Conservation (phyloP, 306 rosid genomes). For the Dryas drummondii region DNA sequence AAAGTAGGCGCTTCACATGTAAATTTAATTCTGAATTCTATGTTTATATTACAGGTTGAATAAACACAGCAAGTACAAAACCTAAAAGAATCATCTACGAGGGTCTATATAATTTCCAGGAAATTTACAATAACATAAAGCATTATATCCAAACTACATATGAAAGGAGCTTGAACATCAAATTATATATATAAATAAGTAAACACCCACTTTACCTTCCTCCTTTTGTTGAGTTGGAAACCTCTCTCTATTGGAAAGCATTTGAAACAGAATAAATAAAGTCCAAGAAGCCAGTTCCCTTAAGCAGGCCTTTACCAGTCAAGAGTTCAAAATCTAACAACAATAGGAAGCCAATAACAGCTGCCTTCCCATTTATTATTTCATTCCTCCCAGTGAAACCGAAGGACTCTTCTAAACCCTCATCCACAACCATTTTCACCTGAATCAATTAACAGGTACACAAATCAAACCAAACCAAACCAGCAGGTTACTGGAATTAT, state of each 20-base stretch:
- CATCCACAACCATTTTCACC: slow-evolving; percentile 91
- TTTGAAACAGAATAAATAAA: slow-evolving; percentile 66
- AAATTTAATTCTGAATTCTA: too few relatives aligned
- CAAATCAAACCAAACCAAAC: slow-evolving; percentile 6
- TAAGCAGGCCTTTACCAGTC: slow-evolving; percentile 89
- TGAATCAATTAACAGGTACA: slow-evolving; percentile 10
- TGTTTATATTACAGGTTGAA: background rate
- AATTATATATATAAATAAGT: background rate
- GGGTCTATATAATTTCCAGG: background rate
- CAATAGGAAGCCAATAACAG: slow-evolving; percentile 75
- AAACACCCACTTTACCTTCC: background rate
- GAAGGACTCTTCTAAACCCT: slow-evolving; percentile 62
- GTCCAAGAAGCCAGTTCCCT: slow-evolving; percentile 98
- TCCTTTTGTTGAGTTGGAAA: background rate
- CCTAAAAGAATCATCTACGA: background rate
- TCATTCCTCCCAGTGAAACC: slow-evolving; percentile 80
- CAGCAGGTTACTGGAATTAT: background rate
- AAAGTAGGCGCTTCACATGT: background rate
- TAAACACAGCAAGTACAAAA: background rate
- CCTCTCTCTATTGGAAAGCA: slow-evolving; percentile 52
- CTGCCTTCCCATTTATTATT: slow-evolving; percentile 88
- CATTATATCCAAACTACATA: background rate
- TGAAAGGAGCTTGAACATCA: slow-evolving; percentile 1
- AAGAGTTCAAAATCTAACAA: slow-evolving; percentile 91
- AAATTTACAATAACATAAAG: background rate